phyloP scores from a whole-genome alignment of 306 rosid genomes.

The Vigna mungo region DNA sequence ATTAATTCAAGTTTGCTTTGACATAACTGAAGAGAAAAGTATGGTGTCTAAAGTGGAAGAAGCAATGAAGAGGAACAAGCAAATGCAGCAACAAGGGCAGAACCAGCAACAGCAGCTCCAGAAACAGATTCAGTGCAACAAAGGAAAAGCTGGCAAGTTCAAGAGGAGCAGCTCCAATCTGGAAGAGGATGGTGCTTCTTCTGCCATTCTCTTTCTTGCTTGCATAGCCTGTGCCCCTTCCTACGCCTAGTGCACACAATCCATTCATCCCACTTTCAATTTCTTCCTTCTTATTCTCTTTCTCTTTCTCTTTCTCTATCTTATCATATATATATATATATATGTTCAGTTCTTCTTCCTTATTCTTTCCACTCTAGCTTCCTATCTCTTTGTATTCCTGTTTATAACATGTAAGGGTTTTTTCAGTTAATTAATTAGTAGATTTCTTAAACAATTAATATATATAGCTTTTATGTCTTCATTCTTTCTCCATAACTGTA shows the following conservation, averaged over 20 bases:
- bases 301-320: neutral
- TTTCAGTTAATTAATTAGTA: constrained; percentile 9
- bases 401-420: neutral
- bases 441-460: neutral
- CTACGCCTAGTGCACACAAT: constrained; percentile 39
- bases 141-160: constrained; percentile 77
- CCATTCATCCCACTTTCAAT: neutral
- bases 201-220: constrained; percentile 97
- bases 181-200: constrained; percentile 86
- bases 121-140: constrained; percentile 81
- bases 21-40: neutral
- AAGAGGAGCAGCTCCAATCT: constrained; percentile 84
- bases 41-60: constrained; percentile 92
- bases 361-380: neutral
- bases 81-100: constrained; percentile 47
- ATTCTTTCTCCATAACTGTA: constrained; percentile 31
- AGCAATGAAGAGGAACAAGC: constrained; percentile 63
- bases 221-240: constrained; percentile 88
- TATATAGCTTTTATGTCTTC: constrained; percentile 15
- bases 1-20: neutral
- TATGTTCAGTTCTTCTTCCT: constrained; percentile 3
- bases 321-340: neutral
- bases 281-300: neutral
- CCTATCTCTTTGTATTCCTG: constrained; percentile 18
- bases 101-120: constrained; percentile 53